Evolutionary conservation across 768 basidiomycete genomes (phyloP).

Genomic region (Russula olivacea): DNA sequence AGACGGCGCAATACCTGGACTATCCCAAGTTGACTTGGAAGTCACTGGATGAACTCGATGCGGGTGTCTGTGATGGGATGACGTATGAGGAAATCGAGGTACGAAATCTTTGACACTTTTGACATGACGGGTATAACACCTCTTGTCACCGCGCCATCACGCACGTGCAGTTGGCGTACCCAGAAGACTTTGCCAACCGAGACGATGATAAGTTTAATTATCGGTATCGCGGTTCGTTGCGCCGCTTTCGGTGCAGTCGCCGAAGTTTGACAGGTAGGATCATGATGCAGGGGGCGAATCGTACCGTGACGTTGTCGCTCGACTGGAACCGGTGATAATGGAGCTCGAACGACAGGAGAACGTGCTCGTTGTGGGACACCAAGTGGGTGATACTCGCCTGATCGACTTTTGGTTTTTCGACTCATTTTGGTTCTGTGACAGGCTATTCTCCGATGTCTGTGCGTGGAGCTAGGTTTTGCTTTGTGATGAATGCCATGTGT

Average conservation of each 20-base stretch:
- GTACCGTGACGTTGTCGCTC: constrained; percentile 92
- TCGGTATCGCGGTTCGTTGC: constrained; percentile 66
- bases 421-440: constrained; percentile 27
- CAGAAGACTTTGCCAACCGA: constrained; percentile 95
- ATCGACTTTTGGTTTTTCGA: neutral
- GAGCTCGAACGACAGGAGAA: constrained; percentile 98
- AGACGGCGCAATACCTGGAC: constrained; percentile 76
- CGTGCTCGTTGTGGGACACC: constrained; percentile 94
- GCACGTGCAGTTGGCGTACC: constrained; percentile 70
- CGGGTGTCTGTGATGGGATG: constrained; percentile 99
- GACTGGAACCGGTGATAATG: constrained; percentile 98
- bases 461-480: constrained; percentile 28
- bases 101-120: constrained; percentile 15
- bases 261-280: neutral
- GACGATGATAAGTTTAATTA: constrained; percentile 99
- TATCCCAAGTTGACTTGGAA: constrained; percentile 98
- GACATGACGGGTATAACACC: neutral
- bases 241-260: neutral
- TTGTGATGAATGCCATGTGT: neutral
- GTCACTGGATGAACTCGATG: constrained; percentile 95
- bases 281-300: constrained; percentile 71
- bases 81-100: constrained; percentile 99
- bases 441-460: constrained; percentile 78
- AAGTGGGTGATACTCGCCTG: constrained; percentile 39
- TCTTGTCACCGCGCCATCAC: too few species aligned